Conservation (phyloP, 352 stramenopile genomes). For the Globisporangium camurandrum region DNA sequence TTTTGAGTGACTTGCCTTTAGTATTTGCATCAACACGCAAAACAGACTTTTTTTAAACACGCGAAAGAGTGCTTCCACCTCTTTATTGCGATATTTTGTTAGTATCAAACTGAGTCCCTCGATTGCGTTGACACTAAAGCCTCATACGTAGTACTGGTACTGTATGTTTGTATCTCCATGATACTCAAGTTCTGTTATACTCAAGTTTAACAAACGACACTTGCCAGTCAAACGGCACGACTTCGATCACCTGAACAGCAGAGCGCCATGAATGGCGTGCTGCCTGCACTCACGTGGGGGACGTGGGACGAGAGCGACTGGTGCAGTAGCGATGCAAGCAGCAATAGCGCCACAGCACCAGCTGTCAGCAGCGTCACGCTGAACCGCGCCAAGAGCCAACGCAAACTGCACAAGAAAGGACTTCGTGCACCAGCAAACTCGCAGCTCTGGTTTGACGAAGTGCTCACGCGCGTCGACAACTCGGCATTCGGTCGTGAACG, state of each 20-base stretch:
- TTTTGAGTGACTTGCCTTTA: too few relatives aligned
- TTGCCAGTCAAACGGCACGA: background rate
- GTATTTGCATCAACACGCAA: too few relatives aligned
- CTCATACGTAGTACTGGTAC: too few relatives aligned
- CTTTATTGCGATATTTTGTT: too few relatives aligned
- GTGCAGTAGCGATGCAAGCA: slow-evolving; percentile 4
- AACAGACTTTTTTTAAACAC: too few relatives aligned
- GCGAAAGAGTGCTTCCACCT: too few relatives aligned
- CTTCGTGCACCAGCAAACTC: slow-evolving; percentile 36
- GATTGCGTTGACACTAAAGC: too few relatives aligned
- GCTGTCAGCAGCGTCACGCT: background rate
- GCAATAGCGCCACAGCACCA: background rate
- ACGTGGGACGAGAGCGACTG: slow-evolving; percentile 53
- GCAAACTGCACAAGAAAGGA: slow-evolving; percentile 44
- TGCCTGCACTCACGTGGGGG: slow-evolving; percentile 63
- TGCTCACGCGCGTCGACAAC: slow-evolving; percentile 46
- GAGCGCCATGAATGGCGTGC: slow-evolving; percentile 62
- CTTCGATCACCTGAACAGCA: background rate
- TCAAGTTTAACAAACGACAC: background rate
- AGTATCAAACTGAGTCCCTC: too few relatives aligned
- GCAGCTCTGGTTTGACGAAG: slow-evolving; percentile 66
- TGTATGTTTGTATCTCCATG: too few relatives aligned
- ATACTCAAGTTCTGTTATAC: too few relatives aligned
- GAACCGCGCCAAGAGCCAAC: slow-evolving; percentile 27
- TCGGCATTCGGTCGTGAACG: slow-evolving; percentile 24